A percentile compares a stretch with the other conserved stretches of the same genome.
phyloP scores from a whole-genome alignment of 768 basidiomycete genomes.

The Pleurotus sapidus region DNA sequence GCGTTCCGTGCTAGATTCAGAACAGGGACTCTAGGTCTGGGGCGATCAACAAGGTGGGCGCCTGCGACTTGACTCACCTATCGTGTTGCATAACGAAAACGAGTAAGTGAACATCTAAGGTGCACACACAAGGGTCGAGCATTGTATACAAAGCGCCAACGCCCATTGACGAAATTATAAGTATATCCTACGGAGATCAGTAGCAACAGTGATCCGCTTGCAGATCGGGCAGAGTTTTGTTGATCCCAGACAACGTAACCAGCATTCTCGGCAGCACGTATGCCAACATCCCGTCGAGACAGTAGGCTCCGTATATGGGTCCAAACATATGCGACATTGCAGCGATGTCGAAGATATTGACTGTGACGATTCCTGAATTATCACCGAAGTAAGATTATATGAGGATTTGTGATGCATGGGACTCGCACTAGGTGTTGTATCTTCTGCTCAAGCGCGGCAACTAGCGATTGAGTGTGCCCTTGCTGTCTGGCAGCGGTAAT shows the following conservation, averaged over 20 bases:
- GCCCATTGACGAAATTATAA: conserved; percentile 34
- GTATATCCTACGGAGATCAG: conserved; percentile 76
- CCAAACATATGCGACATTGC: conserved; percentile 77
- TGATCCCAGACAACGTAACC: conserved; percentile 80
- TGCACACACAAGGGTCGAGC: background rate
- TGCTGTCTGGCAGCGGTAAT: conserved; percentile 46
- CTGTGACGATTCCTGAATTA: conserved; percentile 38
- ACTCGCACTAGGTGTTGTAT: conserved; percentile 50
- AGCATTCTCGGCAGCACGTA: conserved; percentile 79
- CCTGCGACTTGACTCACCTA: too few relatives aligned
- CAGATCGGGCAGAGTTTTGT: conserved; percentile 86
- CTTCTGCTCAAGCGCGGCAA: conserved; percentile 61
- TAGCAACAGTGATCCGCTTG: conserved; percentile 77
- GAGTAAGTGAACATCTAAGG: background rate
- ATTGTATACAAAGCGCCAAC: background rate
- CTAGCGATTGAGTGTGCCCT: conserved; percentile 44
- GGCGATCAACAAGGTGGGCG: too few relatives aligned
- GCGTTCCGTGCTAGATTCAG: too few relatives aligned
- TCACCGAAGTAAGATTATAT: conserved; percentile 2
- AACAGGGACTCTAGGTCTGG: too few relatives aligned
- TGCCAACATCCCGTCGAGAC: conserved; percentile 88
- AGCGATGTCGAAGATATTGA: conserved; percentile 35
- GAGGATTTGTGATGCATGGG: background rate
- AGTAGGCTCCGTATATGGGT: conserved; percentile 74
- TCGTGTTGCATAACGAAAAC: background rate